Evolutionary conservation across 2,329 filamentous ascomycete genomes (phyloP).

Genomic region (Aspergillus tubingensis): DNA sequence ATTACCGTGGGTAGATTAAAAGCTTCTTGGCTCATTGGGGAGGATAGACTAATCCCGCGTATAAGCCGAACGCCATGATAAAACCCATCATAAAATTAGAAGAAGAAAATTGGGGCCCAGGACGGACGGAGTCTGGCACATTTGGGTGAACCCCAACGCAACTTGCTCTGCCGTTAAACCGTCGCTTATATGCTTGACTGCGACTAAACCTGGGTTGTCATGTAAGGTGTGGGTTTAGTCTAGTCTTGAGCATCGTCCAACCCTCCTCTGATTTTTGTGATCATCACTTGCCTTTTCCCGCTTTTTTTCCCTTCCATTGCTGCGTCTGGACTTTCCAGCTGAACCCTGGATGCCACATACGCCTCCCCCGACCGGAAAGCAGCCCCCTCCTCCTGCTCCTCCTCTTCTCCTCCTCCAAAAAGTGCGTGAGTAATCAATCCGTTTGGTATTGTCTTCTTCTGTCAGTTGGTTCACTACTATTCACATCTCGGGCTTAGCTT

Average conservation of each 20-base stretch:
- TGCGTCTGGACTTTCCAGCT: neutral
- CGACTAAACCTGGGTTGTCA: neutral
- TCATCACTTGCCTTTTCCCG: slow-evolving; percentile 1
- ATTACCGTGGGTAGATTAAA: neutral
- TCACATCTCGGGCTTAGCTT: neutral
- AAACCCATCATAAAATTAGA: slow-evolving; percentile 1
- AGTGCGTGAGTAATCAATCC: slow-evolving; percentile 2
- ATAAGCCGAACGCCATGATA: slow-evolving; percentile 1
- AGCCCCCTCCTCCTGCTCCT: neutral
- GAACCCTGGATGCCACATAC: slow-evolving; percentile 4
- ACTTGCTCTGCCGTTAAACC: neutral
- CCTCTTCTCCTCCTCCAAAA: neutral
- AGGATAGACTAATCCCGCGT: neutral
- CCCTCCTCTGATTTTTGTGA: neutral
- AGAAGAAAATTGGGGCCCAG: neutral
- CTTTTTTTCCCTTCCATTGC: slow-evolving; percentile 1
- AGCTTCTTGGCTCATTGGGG: neutral
- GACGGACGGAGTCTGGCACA: neutral
- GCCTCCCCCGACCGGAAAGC: neutral
- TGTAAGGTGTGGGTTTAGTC: neutral
- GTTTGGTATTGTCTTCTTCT: neutral
- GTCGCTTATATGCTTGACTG: neutral
- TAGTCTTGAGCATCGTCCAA: neutral
- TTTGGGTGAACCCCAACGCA: neutral
- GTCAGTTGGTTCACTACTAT: neutral